Conservation (phyloP, 257 asterid species). For the Ligustrum vulgare region DNA sequence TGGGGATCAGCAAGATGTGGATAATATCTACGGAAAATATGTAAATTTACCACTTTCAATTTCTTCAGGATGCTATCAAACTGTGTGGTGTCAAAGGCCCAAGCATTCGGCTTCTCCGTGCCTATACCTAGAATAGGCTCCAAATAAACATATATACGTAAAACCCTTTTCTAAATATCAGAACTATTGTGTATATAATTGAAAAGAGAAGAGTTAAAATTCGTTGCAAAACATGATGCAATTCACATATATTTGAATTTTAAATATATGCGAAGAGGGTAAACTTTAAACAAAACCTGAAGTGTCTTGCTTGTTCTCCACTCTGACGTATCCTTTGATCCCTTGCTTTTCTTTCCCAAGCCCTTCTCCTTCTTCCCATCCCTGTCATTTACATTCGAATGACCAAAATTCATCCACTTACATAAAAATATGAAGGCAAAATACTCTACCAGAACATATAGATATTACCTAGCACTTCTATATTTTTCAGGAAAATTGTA, state of each 20-base stretch:
- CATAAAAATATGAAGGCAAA: background rate
- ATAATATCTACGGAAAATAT: conserved; percentile 1
- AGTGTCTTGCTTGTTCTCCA: conserved; percentile 88
- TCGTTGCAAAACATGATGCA: background rate
- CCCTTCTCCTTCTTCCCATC: conserved; percentile 99
- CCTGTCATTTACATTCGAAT: conserved; percentile 40
- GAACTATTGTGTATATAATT: background rate
- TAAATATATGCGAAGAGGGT: background rate
- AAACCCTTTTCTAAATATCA: background rate
- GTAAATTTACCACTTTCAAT: conserved; percentile 72
- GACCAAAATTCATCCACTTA: conserved; percentile 3
- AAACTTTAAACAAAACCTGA: conserved; percentile 45
- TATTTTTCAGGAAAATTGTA: background rate
- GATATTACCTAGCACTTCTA: background rate
- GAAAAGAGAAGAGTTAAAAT: background rate
- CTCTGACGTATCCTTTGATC: conserved; percentile 86
- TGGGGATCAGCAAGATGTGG: background rate
- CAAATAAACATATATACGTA: background rate
- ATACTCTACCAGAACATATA: background rate
- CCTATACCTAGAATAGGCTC: conserved; percentile 64
- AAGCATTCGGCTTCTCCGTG: conserved; percentile 70
- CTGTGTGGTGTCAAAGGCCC: conserved; percentile 98
- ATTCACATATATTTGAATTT: background rate
- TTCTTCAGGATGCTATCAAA: conserved; percentile 90
- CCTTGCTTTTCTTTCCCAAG: conserved; percentile 98